Evolutionary conservation across 129 eudicot species (phyloP), one percentile per base, ranked within the genome.

Genomic region (Flaveria ramosissima): DNA sequence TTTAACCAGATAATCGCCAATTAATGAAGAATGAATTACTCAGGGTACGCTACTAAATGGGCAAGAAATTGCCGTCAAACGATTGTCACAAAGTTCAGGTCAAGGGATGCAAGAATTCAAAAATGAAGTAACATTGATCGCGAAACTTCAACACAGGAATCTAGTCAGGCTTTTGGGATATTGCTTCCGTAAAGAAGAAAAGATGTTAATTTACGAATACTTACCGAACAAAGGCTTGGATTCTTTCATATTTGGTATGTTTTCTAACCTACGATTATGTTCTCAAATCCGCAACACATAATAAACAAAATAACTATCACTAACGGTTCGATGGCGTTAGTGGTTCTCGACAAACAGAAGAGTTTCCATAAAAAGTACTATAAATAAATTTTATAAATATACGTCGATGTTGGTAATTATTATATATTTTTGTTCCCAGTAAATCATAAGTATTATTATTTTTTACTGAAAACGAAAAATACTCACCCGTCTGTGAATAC

Each of bases 71-170:
- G 92, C 92, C 1, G 83, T 82, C 20, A 87, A 87, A 79, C 77
- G 89, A 64, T 73, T 87, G 63, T 84, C 89, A 9, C 78, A 76
- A 48, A 66, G 64, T 70, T 84, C 86, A 6, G 83, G 81, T 50
- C 92, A 87, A 80, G 92, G 92, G 24, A 62, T 79, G 69, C 83
- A 87, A 62, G 91, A 87, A 76, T 84, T 87, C 65, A 79, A 63
- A 67, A 87, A 84, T 13, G 91, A 87, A 75, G 88, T 87, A 9
- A 77, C 77, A 2, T 55, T 84, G 50, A 87, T 87, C 50, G 88
- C 91, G 1, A 84, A 83, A 76, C 90, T 86, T 48, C 90, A 86
- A 76, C 90, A 86, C 55, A 73, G 79, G 72, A 86, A 86, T 73
- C 88, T 86, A 1, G 90, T 86, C 21, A 57, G 88, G 59, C 88